Evolutionary conservation across 257 asterid genomes (phyloP).

Genomic region (Nicotiana benthamiana): DNA sequence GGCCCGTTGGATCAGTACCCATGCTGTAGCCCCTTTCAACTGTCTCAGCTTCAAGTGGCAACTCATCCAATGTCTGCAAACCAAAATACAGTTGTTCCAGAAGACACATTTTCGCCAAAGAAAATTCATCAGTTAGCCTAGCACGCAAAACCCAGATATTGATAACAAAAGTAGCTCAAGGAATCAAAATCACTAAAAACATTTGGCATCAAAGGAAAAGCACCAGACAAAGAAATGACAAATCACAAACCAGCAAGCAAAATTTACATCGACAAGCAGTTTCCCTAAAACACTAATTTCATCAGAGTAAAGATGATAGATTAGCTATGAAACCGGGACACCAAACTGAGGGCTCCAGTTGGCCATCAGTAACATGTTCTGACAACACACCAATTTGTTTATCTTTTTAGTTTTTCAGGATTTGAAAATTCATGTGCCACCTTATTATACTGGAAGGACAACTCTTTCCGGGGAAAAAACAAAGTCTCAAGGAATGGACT

Average conservation of each 20-base stretch:
- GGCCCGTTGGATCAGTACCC: constrained; percentile 67
- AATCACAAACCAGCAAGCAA: background rate
- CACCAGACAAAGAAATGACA: too few species aligned
- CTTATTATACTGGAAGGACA: too few species aligned
- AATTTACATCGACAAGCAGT: too few species aligned
- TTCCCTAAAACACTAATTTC: background rate
- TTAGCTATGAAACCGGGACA: background rate
- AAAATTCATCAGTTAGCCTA: background rate
- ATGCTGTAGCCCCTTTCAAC: constrained; percentile 83
- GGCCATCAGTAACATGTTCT: background rate
- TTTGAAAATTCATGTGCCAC: too few species aligned
- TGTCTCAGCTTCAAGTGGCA: constrained; percentile 87
- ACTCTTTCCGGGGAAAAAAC: too few species aligned
- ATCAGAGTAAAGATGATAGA: background rate
- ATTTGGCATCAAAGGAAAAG: too few species aligned
- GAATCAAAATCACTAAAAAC: too few species aligned
- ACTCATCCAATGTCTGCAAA: constrained; percentile 73
- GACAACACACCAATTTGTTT: background rate
- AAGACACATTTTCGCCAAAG: background rate
- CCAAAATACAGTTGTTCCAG: background rate
- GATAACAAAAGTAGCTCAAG: too few species aligned
- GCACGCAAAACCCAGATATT: too few species aligned
- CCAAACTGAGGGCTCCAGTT: background rate
- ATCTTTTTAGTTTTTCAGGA: too few species aligned
- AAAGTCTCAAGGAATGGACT: too few species aligned